Evolutionary conservation across 225 moss, liverwort and hornwort species (phyloP).

Genomic region (Marchantia paleacea): DNA sequence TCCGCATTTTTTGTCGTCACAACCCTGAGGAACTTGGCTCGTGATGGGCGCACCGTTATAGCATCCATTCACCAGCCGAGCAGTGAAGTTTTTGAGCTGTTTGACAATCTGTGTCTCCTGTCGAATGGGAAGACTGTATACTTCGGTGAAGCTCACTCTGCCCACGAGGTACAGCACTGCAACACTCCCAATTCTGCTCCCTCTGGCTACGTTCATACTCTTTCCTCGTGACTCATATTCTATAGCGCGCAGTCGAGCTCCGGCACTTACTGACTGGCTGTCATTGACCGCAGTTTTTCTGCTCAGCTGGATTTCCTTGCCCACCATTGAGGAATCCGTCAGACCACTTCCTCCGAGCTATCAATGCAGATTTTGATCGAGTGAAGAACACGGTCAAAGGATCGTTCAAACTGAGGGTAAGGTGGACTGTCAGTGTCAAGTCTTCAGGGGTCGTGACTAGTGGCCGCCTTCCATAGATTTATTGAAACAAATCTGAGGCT

Average conservation of each 20-base stretch:
- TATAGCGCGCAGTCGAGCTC: background rate
- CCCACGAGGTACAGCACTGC: conserved; percentile 47
- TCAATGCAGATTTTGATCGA: conserved; percentile 84
- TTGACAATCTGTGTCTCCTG: conserved; percentile 76
- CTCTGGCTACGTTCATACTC: too few species aligned
- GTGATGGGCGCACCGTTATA: conserved; percentile 82
- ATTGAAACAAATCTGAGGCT: background rate
- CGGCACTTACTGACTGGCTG: background rate
- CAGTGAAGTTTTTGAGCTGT: conserved; percentile 89
- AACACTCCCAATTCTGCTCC: too few species aligned
- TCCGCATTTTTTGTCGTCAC: conserved; percentile 84
- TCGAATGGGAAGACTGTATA: conserved; percentile 76
- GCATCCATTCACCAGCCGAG: conserved; percentile 97
- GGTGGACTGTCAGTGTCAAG: background rate
- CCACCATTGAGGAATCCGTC: conserved; percentile 82
- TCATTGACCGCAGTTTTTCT: conserved; percentile 58
- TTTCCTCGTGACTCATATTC: background rate
- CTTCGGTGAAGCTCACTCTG: conserved; percentile 66
- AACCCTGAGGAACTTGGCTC: conserved; percentile 67
- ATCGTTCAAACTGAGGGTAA: conserved; percentile 65
- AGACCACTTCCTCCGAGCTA: conserved; percentile 85
- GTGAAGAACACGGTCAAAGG: conserved; percentile 76
- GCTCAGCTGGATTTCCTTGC: conserved; percentile 73
- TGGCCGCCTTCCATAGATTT: too few species aligned
- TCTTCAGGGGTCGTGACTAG: background rate